Evolutionary conservation across 1,284 basidiomycete species (phyloP), one percentile per base, ranked within the genome.

Genomic region (Xerocomus nothofagi): DNA sequence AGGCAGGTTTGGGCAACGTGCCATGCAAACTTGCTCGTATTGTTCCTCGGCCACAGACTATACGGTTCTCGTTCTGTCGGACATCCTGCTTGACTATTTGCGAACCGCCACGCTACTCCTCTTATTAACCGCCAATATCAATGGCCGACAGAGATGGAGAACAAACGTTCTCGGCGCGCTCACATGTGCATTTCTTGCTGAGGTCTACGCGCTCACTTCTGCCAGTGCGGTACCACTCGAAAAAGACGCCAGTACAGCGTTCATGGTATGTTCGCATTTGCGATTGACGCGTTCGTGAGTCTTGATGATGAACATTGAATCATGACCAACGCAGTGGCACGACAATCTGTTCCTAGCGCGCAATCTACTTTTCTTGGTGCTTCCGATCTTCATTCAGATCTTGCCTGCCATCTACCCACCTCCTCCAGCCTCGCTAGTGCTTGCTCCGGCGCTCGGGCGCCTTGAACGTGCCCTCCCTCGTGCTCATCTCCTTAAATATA

Each of bases 1-100:
- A 40, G 24, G 17, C 54, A 84, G 86, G 53, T 85, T 86, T 51
- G 87, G 87, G 18, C 87, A 88, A 62, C 66, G 73, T 21, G 76
- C 77, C 3, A 63, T 88, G 11, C 73, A 81, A 43, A 76, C 74
- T 11, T 89, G 86, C 65, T 71, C 74, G 17, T 79, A 83, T 61
- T 88, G 86, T 64, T 71, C 71, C 10, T 77, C 79, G 6, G 72
- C 73, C 39, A 63, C 75, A 18, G 83, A 88, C 53, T 87, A 79
- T 61, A 76, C 76, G 10, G 66, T 86, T 8, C 82, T 78, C 61
- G 74, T 77, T 4, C 61, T 85, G 23, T 77, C 85, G 1, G 66
- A 70, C 4, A 71, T 78, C 15, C 58, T 85, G 5, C 70, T 85
- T 9, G 74, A 78, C 23, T 88, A 88, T 59, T 66, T 86, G 49